A percentile compares a stretch with the other conserved stretches of the same genome.
Evolutionary conservation across 371 early-diverging fungal species (phyloP).

Genomic region (Thermomucor indicae-seudaticae): DNA sequence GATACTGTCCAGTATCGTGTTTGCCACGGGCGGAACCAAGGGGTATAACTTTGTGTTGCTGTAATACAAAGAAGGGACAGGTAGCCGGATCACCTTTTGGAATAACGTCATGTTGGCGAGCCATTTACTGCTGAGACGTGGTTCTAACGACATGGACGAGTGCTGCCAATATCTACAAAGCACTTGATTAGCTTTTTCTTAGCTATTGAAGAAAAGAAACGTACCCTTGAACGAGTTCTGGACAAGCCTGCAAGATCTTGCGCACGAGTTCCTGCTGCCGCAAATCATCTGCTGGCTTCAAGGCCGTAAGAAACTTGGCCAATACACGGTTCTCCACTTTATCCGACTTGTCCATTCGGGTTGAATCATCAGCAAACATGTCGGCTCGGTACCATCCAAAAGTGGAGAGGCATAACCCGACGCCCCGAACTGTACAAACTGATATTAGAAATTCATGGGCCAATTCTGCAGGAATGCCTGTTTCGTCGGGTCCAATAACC

Average conservation of each 20-base stretch:
- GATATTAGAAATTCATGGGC: conserved; percentile 71
- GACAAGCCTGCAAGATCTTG: conserved; percentile 63
- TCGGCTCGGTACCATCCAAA: conserved; percentile 71
- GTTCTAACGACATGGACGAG: conserved; percentile 66
- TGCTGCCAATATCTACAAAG: conserved; percentile 59
- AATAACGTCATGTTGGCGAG: conserved; percentile 71
- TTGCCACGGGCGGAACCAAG: conserved; percentile 54
- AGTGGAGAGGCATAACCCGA: conserved; percentile 73
- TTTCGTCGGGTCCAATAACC: conserved; percentile 18
- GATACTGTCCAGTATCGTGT: conserved; percentile 63
- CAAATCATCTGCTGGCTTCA: conserved; percentile 66
- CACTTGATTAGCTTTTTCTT: background rate
- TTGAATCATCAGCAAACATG: conserved; percentile 9
- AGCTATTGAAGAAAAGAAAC: background rate
- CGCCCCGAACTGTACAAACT: conserved; percentile 70
- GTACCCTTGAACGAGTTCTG: conserved; percentile 77
- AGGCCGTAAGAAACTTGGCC: conserved; percentile 51
- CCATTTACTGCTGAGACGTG: conserved; percentile 73
- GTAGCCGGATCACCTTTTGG: conserved; percentile 64
- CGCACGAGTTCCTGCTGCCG: conserved; percentile 67
- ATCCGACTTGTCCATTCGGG: too few species aligned
- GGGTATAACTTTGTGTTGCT: conserved; percentile 45
- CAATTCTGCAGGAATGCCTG: conserved; percentile 55
- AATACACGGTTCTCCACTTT: conserved; percentile 57
- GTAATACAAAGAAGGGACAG: conserved; percentile 61